Conservation (phyloP, 2,329 filamentous ascomycete species). For the Fusarium agapanthi region DNA sequence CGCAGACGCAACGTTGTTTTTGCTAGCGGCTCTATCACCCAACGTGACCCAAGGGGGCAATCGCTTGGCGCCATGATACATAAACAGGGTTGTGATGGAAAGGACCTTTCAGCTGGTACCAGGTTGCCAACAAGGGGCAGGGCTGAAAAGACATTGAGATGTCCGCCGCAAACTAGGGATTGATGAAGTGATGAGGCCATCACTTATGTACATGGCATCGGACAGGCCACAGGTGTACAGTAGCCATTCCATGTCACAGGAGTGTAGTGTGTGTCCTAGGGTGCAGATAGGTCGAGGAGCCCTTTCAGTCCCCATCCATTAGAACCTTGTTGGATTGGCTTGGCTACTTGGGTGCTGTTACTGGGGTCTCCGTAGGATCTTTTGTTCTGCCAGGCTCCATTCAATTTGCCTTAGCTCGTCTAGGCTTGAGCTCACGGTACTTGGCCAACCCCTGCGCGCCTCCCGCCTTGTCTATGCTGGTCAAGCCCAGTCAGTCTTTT, state of each 20-base stretch:
- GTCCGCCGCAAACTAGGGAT: neutral
- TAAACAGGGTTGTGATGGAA: conserved; percentile 10
- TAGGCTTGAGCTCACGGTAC: conserved; percentile 28
- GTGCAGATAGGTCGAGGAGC: neutral
- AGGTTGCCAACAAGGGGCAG: neutral
- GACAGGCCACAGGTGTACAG: neutral
- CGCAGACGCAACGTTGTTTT: conserved; percentile 32
- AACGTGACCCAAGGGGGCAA: conserved; percentile 14
- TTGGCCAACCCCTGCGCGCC: conserved; percentile 32
- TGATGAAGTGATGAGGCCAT: conserved; percentile 8
- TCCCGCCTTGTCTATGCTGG: conserved; percentile 29
- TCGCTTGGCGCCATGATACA: conserved; percentile 8
- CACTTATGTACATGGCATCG: neutral
- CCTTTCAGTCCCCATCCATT: conserved; percentile 6
- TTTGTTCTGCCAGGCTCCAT: conserved; percentile 30
- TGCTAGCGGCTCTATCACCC: conserved; percentile 25
- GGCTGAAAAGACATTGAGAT: conserved; percentile 1
- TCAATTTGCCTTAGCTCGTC: conserved; percentile 17
- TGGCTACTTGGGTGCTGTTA: neutral
- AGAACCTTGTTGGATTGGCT: conserved; percentile 17
- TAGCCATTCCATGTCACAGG: neutral
- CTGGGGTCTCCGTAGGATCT: conserved; percentile 22
- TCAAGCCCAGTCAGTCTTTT: conserved; percentile 4
- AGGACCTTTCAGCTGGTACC: conserved; percentile 13
- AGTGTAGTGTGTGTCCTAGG: neutral